Conservation (phyloP, 75 land plant species). For the Picea glauca region DNA sequence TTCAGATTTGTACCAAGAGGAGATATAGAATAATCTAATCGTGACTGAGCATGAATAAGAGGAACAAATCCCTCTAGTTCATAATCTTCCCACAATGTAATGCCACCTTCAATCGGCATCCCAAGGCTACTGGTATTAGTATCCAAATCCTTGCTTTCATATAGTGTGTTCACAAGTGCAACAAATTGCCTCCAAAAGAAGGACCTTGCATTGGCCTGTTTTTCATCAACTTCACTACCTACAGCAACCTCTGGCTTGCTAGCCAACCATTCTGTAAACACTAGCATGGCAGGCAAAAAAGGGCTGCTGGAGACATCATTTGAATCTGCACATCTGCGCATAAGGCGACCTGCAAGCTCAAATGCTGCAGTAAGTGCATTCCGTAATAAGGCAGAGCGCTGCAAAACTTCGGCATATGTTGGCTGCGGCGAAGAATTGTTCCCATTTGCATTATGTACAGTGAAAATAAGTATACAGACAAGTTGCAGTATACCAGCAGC, state of each 20-base stretch:
- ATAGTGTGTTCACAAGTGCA: conserved; percentile 27
- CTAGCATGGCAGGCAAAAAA: conserved; percentile 50
- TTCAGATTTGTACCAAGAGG: conserved; percentile 12
- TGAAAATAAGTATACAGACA: conserved; percentile 51
- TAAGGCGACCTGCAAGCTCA: conserved; percentile 43
- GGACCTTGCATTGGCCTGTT: conserved; percentile 26
- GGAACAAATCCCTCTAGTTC: conserved; percentile 68
- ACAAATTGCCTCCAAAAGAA: conserved; percentile 45
- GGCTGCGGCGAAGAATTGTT: conserved; percentile 6
- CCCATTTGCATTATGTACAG: conserved; percentile 28
- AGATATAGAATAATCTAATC: conserved; percentile 35
- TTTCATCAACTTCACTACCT: conserved; percentile 32
- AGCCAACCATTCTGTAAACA: conserved; percentile 71
- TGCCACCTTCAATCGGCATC: conserved; percentile 1
- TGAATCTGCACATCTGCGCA: conserved; percentile 35
- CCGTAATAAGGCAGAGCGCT: conserved; percentile 24
- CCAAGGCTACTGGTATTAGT: conserved; percentile 4
- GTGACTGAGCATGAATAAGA: conserved; percentile 30
- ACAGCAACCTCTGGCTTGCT: conserved; percentile 26
- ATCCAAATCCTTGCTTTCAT: conserved; percentile 12
- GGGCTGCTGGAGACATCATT: conserved; percentile 24
- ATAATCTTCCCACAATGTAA: conserved; percentile 72
- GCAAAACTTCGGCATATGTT: conserved; percentile 15
- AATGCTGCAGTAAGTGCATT: conserved; percentile 42
- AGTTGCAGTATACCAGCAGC: too few relatives aligned